Evolutionary conservation across 331 rosid genomes (phyloP).

Genomic region (Malus hybrid): DNA sequence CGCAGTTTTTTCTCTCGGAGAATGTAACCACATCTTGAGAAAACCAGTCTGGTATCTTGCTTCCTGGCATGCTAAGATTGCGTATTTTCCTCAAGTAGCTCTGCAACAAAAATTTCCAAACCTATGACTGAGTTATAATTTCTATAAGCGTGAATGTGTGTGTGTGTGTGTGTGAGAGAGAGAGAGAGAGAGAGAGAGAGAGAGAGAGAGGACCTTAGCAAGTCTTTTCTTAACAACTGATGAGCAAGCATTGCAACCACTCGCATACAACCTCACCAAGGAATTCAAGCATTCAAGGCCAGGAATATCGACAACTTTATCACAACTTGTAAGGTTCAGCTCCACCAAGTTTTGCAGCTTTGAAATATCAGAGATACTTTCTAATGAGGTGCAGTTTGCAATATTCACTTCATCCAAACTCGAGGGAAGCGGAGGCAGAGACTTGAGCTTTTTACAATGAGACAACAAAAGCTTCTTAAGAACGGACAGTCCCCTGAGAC

Average conservation of each 20-base stretch:
- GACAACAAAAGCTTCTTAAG: constrained; percentile 28
- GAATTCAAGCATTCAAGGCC: constrained; percentile 64
- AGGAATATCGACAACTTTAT: constrained; percentile 38
- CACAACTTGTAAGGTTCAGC: constrained; percentile 51
- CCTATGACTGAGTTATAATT: background rate
- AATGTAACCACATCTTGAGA: constrained; percentile 24
- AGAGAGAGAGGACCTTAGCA: constrained; percentile 37
- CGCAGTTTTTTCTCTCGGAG: constrained; percentile 26
- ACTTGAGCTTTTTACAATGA: constrained; percentile 31
- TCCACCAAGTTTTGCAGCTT: constrained; percentile 28
- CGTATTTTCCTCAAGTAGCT: constrained; percentile 35
- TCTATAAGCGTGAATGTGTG: background rate
- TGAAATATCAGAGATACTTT: constrained; percentile 38
- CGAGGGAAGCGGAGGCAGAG: constrained; percentile 64
- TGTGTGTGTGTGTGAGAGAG: background rate
- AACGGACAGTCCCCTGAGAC: constrained; percentile 35
- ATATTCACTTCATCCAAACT: constrained; percentile 34
- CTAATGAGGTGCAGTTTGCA: constrained; percentile 40
- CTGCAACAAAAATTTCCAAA: constrained; percentile 27
- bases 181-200: constrained; percentile 7
- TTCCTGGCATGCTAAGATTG: constrained; percentile 57
- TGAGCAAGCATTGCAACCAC: constrained; percentile 47
- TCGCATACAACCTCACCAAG: constrained; percentile 35
- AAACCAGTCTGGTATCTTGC: constrained; percentile 53
- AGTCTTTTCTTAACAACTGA: constrained; percentile 28